Evolutionary conservation across 2,329 filamentous ascomycete genomes (phyloP).

Genomic region (Coleophoma crateriformis): DNA sequence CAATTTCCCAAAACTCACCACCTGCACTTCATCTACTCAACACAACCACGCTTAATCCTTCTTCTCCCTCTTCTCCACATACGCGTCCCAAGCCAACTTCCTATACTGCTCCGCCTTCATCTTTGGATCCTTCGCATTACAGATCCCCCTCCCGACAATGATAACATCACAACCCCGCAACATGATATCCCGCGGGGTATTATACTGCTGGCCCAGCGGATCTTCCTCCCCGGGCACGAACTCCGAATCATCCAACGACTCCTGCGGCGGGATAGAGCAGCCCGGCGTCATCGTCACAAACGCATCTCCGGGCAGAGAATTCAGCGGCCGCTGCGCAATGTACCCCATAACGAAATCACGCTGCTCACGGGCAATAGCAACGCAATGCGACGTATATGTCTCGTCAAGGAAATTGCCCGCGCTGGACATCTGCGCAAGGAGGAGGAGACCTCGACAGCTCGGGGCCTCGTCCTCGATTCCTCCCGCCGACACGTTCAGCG

Average conservation of each 20-base stretch:
- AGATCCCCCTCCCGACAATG: constrained; percentile 55
- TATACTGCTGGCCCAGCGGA: constrained; percentile 76
- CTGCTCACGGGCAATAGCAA: constrained; percentile 66
- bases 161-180: constrained; percentile 66
- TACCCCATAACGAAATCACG: constrained; percentile 63
- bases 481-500: neutral
- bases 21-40: too few relatives aligned
- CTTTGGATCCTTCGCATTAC: neutral
- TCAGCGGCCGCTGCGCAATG: constrained; percentile 57
- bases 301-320: constrained; percentile 57
- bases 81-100: neutral
- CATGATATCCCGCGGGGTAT: constrained; percentile 67
- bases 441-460: constrained; percentile 62
- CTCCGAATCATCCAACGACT: constrained; percentile 24
- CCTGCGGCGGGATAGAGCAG: constrained; percentile 64
- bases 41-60: too few relatives aligned
- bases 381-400: constrained; percentile 66
- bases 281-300: constrained; percentile 81
- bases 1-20: too few relatives aligned
- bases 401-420: constrained; percentile 68
- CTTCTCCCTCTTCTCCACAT: neutral
- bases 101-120: neutral
- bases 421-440: constrained; percentile 77
- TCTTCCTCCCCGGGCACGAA: constrained; percentile 43
- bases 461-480: constrained; percentile 42